Evolutionary conservation across 331 rosid genomes (phyloP).

Genomic region (Malus hybrid): DNA sequence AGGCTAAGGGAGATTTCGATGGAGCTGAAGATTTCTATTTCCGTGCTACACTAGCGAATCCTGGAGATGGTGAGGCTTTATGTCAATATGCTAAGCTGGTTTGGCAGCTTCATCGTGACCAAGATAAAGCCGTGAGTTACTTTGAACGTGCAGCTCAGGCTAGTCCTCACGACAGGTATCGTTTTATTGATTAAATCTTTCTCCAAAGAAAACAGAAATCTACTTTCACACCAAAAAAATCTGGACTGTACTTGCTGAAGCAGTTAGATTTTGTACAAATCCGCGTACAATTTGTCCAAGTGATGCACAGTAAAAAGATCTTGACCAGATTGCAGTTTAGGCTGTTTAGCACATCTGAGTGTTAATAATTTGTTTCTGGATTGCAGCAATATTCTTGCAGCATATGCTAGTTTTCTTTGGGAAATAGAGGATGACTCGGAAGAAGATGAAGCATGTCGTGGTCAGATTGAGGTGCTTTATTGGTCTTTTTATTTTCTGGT

Average conservation of each 20-base stretch:
- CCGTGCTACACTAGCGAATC: slow-evolving; percentile 59
- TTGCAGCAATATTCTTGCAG: slow-evolving; percentile 77
- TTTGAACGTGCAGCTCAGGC: slow-evolving; percentile 66
- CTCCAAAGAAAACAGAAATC: background rate
- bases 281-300: background rate
- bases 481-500: background rate
- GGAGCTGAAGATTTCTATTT: slow-evolving; percentile 72
- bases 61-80: slow-evolving; percentile 61
- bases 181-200: background rate
- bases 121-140: slow-evolving; percentile 49
- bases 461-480: slow-evolving; percentile 33
- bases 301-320: background rate
- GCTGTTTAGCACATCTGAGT: background rate
- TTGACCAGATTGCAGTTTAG: background rate
- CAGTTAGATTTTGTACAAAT: background rate
- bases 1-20: slow-evolving; percentile 67
- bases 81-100: slow-evolving; percentile 57
- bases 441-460: slow-evolving; percentile 23
- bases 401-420: slow-evolving; percentile 86
- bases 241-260: background rate
- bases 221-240: background rate
- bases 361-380: slow-evolving; percentile 3
- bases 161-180: slow-evolving; percentile 64
- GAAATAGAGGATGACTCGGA: slow-evolving; percentile 40
- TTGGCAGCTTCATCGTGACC: slow-evolving; percentile 70